Evolutionary conservation across 129 eudicot species (phyloP), one percentile per base, ranked within the genome.

Genomic region (Scalesia atractyloides): DNA sequence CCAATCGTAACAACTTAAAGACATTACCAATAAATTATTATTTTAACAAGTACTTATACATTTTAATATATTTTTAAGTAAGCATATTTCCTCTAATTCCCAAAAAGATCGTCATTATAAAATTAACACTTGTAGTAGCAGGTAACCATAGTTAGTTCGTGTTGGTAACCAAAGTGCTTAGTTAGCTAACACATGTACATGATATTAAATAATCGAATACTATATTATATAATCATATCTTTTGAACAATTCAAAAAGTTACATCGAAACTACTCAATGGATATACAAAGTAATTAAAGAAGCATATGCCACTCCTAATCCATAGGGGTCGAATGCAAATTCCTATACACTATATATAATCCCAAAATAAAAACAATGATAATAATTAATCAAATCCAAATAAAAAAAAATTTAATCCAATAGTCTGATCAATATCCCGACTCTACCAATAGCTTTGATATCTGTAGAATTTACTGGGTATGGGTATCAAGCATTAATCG

Each of bases 291-390:
- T 62, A 70, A 69, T 51, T 20, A 26, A 61, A 65, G 64, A 43
- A 37, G 66, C 74, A 84, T 57, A 65, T 82, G 74, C 83, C 91
- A 88, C 96, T 88, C 77, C 97, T 73, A 82, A 77, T 84, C 97
- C 90, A 78, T 90, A 82, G 62, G 90, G 92, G 84, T 82, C 73
- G 90, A 91, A 90, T 84, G 96, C 84, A 77, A 78, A 36, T 50
- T 77, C 76, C 75, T 81, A 52, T 76, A 82, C 66, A 69, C 70
- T 5, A 70, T 34, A 51, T 9, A 70, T 34, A 51, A 68, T 73
- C 77, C 75, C 70, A 5, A 60, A 34, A 51, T 14, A 64, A 26
- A 1, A 34, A 34, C 36, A 61, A 41, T 41, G 10, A 41, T 7
- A 61, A 61, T 30, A 61, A 8, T 34, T 30, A 34, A 33, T 33